Evolutionary conservation across 2,329 filamentous ascomycete genomes (phyloP), one percentile per base, ranked within the genome.

Genomic region (Colletotrichum incanum): DNA sequence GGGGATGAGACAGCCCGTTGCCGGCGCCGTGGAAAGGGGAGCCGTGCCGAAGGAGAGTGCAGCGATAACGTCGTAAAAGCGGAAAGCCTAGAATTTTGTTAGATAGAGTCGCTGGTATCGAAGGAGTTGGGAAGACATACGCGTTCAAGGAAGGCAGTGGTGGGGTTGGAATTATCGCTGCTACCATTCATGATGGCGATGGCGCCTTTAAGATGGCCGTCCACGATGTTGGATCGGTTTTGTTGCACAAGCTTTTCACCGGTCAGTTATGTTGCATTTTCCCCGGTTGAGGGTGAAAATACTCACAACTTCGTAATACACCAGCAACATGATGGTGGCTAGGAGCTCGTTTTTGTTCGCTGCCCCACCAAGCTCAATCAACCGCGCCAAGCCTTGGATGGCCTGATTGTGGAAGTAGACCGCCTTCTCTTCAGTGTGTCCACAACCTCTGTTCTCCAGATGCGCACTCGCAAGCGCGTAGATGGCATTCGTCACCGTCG

Each of bases 391-490:
- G 0, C 88, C 89, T 74, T 89, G 86, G 31, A 92, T 87, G 14
- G 90, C 89, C 76, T 85, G 84, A 71, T 87, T 90, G 73, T 92
- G 90, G 73, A 91, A 91, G 72, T 86, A 86, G 1, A 90, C 79
- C 45, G 89, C 90, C 75, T 86, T 88, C 75, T 91, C 88, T 34
- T 86, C 81, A 7, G 89, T 82, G 14, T 72, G 50, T 5, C 73
- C 73, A 16, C 71, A 65, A 2, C 88, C 88, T 34, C 88, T 82
- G 60, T 89, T 94, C 75, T 96, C 93, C 70, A 97, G 84, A 79
- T 98, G 96, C 71, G 95, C 96, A 68, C 93, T 93, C 0, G 94
- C 90, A 9, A 98, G 84, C 0, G 95, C 94, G 71, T 94, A 95
- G 72, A 98, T 93, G 12, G 95, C 94, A 78, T 96, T 94, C 80